Base-by-base conservation (phyloP, 306 rosid species). In the Quercus agrifolia region DNA sequence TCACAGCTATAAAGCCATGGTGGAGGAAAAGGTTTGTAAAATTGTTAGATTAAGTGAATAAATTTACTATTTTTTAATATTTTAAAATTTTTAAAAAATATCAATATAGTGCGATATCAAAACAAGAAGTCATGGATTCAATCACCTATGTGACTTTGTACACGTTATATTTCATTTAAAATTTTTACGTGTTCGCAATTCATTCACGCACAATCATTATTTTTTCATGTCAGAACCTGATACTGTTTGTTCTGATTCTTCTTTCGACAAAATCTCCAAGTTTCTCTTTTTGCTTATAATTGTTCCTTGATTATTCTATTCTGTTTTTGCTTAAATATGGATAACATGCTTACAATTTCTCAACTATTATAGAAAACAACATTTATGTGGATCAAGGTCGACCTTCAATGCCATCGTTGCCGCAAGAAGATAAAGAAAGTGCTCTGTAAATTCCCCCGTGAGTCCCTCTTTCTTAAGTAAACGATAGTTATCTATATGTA, bases 361-460 rank as follows among this genome's bases (percentile, higher is more conserved):
- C 3, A 2, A 28, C 20, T 38, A 69, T 51, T 77, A 73, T 78
- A 92, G 90, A 87, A 71, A 21, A 85, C 90, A 3, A 86, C 91
- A 5, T 1, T 10, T 49, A 92, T 92, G 98, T 79, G 78, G 74
- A 88, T 94, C 56, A 80, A 87, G 84, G 98, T 89, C 71, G 92
- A 94, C 56, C 91, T 92, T 82, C 88, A 88, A 38, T 94, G 99
- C 74, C 19, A 52, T 1, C 86, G 86, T 69, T 94, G 99, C 85
- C 84, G 62, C 73, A 94, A 83, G 83, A 94, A 92, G 87, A 90
- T 94, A 56, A 94, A 92, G 87, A 92, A 85, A 78, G 74, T 91
- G 63, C 97, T 94, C 44, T 23, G 85, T 73, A 90, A 87, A 81
- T 69, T 85, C 13, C 97, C 97, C 78, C 94, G 99, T 94, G 70